Conservation (phyloP, 345 rosid genomes). For the Arabis hirsuta region DNA sequence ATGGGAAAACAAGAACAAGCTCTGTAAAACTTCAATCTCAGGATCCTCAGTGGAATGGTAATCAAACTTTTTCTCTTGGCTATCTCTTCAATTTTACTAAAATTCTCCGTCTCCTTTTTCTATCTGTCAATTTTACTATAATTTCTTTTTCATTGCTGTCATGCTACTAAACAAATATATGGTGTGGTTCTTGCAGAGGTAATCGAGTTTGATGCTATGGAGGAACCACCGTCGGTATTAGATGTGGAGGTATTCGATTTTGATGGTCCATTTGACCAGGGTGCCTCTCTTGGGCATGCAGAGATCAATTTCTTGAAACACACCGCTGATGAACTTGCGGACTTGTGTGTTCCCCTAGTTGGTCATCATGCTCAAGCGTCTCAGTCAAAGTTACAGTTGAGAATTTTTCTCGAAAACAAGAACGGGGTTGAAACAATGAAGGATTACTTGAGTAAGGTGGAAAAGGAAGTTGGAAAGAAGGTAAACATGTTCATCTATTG, state of each 20-base stretch:
- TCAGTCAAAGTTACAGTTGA: constrained; percentile 74
- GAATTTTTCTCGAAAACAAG: constrained; percentile 80
- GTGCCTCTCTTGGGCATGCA: constrained; percentile 83
- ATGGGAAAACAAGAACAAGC: constrained; percentile 83
- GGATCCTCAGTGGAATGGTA: constrained; percentile 94
- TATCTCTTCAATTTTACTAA: constrained; percentile 4
- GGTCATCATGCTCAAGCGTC: constrained; percentile 87
- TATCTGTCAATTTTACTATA: neutral
- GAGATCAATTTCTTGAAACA: constrained; percentile 87
- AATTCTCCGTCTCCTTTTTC: neutral
- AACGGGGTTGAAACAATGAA: constrained; percentile 77
- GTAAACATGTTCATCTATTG: constrained; percentile 43
- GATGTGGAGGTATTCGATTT: constrained; percentile 91
- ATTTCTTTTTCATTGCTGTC: constrained; percentile 13
- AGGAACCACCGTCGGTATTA: constrained; percentile 89
- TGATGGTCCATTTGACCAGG: constrained; percentile 91
- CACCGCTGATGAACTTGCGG: constrained; percentile 71
- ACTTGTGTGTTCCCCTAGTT: constrained; percentile 75
- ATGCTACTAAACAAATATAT: neutral
- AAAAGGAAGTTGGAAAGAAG: constrained; percentile 96
- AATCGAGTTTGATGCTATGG: constrained; percentile 94
- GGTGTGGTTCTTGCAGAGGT: constrained; percentile 61
- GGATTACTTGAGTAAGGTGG: constrained; percentile 79
- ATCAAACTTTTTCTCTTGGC: constrained; percentile 20
- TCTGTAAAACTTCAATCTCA: constrained; percentile 78